phyloP scores from a whole-genome alignment of 345 rosid species.

The Ricinus communis region DNA sequence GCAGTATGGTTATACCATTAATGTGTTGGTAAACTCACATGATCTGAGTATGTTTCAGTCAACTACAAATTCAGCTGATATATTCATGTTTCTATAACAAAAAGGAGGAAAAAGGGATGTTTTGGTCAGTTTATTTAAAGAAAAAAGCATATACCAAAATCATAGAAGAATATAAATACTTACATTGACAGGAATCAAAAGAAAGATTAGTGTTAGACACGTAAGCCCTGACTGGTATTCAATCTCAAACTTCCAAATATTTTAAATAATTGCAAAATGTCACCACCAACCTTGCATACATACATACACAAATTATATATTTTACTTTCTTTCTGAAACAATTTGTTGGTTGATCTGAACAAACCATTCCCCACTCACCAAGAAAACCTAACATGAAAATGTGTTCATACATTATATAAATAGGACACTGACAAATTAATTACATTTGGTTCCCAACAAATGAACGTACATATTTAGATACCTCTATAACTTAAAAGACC shows the following conservation, averaged over 20 bases:
- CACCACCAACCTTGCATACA: neutral
- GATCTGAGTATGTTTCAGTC: too few species aligned
- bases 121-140: too few species aligned
- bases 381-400: neutral
- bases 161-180: neutral
- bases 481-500: too few species aligned
- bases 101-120: too few species aligned
- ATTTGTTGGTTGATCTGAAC: neutral
- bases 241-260: neutral
- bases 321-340: neutral
- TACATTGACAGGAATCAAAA: slow-evolving; percentile 1
- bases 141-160: neutral
- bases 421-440: neutral
- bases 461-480: too few species aligned
- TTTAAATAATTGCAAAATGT: slow-evolving; percentile 1
- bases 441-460: too few species aligned
- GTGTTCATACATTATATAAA: neutral
- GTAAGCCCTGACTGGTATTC: neutral
- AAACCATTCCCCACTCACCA: neutral
- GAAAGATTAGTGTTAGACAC: slow-evolving; percentile 20
- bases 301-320: neutral
- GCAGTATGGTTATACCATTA: too few species aligned
- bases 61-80: too few species aligned
- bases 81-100: too few species aligned
- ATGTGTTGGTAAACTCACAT: too few species aligned